Evolutionary conservation across 2,329 filamentous ascomycete species (phyloP), one percentile per base, ranked within the genome.

Genomic region (Aureobasidium melanogenum): DNA sequence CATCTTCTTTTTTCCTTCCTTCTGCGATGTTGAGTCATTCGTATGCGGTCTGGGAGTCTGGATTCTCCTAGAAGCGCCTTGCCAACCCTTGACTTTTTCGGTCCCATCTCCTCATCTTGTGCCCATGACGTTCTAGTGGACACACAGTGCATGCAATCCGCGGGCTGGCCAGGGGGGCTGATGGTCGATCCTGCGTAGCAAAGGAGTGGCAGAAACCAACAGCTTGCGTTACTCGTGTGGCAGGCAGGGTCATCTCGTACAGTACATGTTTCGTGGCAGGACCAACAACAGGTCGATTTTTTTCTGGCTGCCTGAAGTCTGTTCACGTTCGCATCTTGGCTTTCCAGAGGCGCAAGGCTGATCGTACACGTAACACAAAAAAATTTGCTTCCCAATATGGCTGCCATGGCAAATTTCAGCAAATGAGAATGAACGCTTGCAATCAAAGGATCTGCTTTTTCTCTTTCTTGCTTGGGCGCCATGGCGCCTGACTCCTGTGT

Each of bases 21-120:
- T 38, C 56, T 48, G 56, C 44, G 19, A 24, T 47, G 39, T 59
- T 59, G 56, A 59, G 43, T 59, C 56, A 59, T 59, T 48, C 14
- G 56, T 32, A 48, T 59, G 44, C 55, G 30, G 52, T 34, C 39
- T 22, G 26, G 32, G 9, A 34, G 54, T 58, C 54, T 58, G 41
- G 54, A 58, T 58, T 38, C 54, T 47, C 43, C 41, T 46, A 38
- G 54, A 58, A 58, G 54, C 43, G 54, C 43, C 43, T 44, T 59
- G 22, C 34, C 44, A 41, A 41, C 43, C 43, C 56, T 59, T 50
- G 44, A 50, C 22, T 48, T 47, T 58, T 58, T 10, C 22, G 55
- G 43, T 39, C 36, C 26, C n/a, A 28, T 52, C 34, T 17, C 44
- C 14, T 30, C 44, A 24, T 47, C 44, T 24, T 34, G 32, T 59